These are phyloP conservation scores for Pichia ethanolica DNA, from an alignment of 805 yeast species.

Conservation along the genomic window DNA sequence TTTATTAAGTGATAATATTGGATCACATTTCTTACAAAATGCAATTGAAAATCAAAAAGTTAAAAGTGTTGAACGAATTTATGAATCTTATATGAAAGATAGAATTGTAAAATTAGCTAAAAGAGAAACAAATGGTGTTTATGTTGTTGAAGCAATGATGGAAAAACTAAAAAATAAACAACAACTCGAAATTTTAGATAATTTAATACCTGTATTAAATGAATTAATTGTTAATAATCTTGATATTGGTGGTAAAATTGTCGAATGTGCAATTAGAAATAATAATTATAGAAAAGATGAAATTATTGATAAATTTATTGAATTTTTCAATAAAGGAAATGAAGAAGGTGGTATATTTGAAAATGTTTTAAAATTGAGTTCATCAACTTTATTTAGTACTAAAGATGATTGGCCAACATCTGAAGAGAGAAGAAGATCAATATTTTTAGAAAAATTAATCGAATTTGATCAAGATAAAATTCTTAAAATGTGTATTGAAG, in stretches of 20 bases:
- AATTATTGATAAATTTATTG: conserved; percentile 42
- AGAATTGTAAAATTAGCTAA: conserved; percentile 66
- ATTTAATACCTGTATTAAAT: conserved; percentile 58
- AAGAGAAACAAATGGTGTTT: conserved; percentile 80
- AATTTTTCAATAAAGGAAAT: conserved; percentile 33
- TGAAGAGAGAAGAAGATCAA: conserved; percentile 73
- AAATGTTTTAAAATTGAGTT: conserved; percentile 53
- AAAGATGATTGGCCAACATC: conserved; percentile 90
- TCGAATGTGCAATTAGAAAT: conserved; percentile 56
- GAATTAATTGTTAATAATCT: conserved; percentile 57
- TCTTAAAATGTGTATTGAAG: conserved; percentile 49
- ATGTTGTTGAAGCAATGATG: conserved; percentile 65
- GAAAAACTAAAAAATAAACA: conserved; percentile 56
- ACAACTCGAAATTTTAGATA: conserved; percentile 54
- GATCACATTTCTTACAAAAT: conserved; percentile 83
- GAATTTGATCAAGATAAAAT: conserved; percentile 53
- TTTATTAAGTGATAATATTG: conserved; percentile 80
- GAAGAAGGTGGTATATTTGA: conserved; percentile 49
- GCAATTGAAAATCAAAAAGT: conserved; percentile 58
- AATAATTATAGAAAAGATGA: conserved; percentile 53
- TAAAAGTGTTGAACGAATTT: conserved; percentile 65
- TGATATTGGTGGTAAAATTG: conserved; percentile 58
- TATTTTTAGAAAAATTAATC: conserved; percentile 67
- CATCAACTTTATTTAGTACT: conserved; percentile 74
- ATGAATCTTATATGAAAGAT: conserved; percentile 62